Base-by-base conservation (phyloP, 495 filamentous ascomycete genomes). In the Massariosphaeria phaeospora region DNA sequence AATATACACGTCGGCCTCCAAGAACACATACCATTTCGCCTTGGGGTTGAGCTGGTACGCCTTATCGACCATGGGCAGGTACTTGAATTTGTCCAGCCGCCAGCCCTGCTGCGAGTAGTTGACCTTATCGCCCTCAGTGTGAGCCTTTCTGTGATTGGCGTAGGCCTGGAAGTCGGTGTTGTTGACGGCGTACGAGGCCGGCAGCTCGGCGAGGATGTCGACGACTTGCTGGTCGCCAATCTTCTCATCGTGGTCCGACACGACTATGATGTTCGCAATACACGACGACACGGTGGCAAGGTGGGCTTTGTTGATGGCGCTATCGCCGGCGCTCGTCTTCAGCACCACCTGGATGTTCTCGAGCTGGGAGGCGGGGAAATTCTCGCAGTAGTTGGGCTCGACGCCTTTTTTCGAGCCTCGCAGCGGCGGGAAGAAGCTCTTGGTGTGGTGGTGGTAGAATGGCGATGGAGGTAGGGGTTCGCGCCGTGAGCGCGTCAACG, bases 181-280 rank as follows among this genome's bases (percentile, higher is more conserved):
- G 30, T 64, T 59, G 10, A 54, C 35, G 8, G 61, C 57, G 52
- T 67, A 68, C 1, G 69, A 68, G 11, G 58, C 29, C 2, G 69
- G 65, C 4, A 73, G 48, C 23, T 67, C 60, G 31, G 70, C 68
- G 26, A 77, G 64, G 24, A 75, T 64, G 55, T 76, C 72, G 51
- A 74, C 59, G 7, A 69, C 63, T 0, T 46, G 45, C 10, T 75
- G 69, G 1, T 65, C 63, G 30, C 70, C 63, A 17, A 75, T 46
- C 41, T 65, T 66, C 38, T 76, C 71, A 34, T 73, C 69, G 46
- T 70, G 71, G 59, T 79, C 75, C 23, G 75, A 78, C 59, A 76
- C 71, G 33, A 79, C 55, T 24, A 69, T 66, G 17, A 70, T 69
- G 47, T 78, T 71, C 0, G 67, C 52, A 17, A 75, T 70, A 41